phyloP scores from a whole-genome alignment of 768 basidiomycete genomes.

The Hygrophorus pudorinus region DNA sequence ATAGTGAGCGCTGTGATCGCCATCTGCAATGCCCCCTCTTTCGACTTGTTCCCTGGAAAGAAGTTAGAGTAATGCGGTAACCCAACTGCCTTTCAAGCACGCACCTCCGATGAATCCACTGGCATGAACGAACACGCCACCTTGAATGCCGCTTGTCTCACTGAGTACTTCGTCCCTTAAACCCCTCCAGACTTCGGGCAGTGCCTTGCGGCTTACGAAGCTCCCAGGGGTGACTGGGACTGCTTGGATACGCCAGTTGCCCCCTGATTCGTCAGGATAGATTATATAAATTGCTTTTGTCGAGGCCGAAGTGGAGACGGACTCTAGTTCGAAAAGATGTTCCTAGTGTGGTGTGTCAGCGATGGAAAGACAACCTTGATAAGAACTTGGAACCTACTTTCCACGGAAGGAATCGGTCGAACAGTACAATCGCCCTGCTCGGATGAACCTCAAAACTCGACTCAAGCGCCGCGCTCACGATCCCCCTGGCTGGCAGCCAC shows the following conservation, averaged over 20 bases:
- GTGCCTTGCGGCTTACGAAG: conserved; percentile 84
- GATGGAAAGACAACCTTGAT: conserved; percentile 8
- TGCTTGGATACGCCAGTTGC: conserved; percentile 88
- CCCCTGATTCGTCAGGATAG: conserved; percentile 74
- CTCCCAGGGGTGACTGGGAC: conserved; percentile 74
- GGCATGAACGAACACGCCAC: conserved; percentile 89
- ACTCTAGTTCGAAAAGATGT: conserved; percentile 85
- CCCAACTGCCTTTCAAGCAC: conserved; percentile 12
- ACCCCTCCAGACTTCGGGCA: conserved; percentile 93
- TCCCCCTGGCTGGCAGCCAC: conserved; percentile 86
- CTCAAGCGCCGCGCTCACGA: conserved; percentile 53
- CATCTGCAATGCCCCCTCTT: conserved; percentile 76
- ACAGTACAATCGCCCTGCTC: conserved; percentile 68
- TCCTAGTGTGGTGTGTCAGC: conserved; percentile 29
- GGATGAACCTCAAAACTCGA: conserved; percentile 54
- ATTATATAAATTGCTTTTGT: conserved; percentile 72
- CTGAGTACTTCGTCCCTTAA: conserved; percentile 78
- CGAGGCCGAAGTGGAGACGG: conserved; percentile 27
- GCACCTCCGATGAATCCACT: conserved; percentile 93
- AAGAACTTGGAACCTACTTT: conserved; percentile 41
- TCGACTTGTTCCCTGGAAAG: conserved; percentile 71
- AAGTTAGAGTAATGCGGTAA: conserved; percentile 3
- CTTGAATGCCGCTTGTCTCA: conserved; percentile 61
- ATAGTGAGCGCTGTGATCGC: conserved; percentile 56
- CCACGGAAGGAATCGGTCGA: conserved; percentile 79